phyloP scores from a whole-genome alignment of 306 rosid species.

The Corylus heterophylla region DNA sequence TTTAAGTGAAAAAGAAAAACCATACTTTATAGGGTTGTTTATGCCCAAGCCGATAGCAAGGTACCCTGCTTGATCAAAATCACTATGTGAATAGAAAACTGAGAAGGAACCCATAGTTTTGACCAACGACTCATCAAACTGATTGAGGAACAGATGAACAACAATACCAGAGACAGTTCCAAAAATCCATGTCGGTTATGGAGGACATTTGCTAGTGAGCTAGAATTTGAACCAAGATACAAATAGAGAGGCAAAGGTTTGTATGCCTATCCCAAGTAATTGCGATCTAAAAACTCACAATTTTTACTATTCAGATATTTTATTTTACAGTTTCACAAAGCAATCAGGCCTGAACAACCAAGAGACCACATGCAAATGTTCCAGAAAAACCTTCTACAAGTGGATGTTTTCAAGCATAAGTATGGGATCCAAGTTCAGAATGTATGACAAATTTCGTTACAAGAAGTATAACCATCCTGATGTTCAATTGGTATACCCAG shows the following conservation, averaged over 20 bases:
- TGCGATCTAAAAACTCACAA: neutral
- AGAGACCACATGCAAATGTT: neutral
- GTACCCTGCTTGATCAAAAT: neutral
- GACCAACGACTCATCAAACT: neutral
- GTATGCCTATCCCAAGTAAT: neutral
- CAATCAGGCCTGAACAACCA: neutral
- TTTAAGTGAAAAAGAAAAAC: neutral
- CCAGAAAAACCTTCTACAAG: neutral
- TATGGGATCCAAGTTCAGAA: neutral
- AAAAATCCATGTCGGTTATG: neutral
- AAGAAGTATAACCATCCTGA: neutral
- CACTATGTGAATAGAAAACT: neutral
- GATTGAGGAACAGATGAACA: neutral
- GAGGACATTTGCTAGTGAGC: neutral
- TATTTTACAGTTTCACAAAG: neutral
- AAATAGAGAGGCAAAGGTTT: neutral
- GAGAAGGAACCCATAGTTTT: neutral
- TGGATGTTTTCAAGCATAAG: neutral
- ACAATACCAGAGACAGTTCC: neutral
- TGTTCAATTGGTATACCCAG: neutral
- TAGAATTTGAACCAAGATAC: neutral
- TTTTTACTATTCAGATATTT: neutral
- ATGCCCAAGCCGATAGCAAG: neutral
- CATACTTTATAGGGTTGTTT: neutral
- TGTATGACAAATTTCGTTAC: neutral